Base-by-base conservation (phyloP, 805 yeast species). In the Saccharomycopsis sp. region DNA sequence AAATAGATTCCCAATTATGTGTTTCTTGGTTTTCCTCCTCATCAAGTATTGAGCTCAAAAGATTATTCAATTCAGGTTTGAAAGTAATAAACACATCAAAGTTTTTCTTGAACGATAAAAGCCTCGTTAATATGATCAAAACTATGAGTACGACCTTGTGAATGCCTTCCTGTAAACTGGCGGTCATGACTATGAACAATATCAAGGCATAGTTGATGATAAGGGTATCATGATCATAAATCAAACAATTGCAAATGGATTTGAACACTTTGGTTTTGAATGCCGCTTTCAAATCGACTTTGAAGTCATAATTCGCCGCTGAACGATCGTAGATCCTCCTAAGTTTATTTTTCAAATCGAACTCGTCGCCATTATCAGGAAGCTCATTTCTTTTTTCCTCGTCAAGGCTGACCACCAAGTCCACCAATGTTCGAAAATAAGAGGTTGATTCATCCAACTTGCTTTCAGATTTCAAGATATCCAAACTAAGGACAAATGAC, bases 161-260 rank as follows among this genome's bases (percentile, higher is more conserved):
- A 25, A 43, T 33, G 5, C 19, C 36, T 7, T 17, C 15, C 9
- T 30, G 20, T 10, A 43, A 36, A 18, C 20, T 32, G 8, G 49
- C 47, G 12, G 42, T 13, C 16, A 43, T 21, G 2, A 22, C 23
- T 21, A 43, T 25, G 8, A 46, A 32, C 3, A 42, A 15, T 16
- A 43, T 29, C 17, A 46, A 30, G 10, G 45, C 45, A 25, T 30
- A 36, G 15, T 42, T 36, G 3, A 46, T 26, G 8, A 40, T 16
- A 4, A 34, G n/a, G 12, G 39, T 36, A 31, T 46, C 49, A 19
- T 43, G 33, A 16, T 46, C 49, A 25, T 21, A 39, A 5, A 46
- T 10, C n/a, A 43, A 32, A 29, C 41, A 36, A 9, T 43, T 29
- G 18, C 35, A 31, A 6, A 46, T 12, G 9, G 47, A 36, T 21